Base-by-base conservation (phyloP, 2,329 filamentous ascomycete species). In the Hypoxylon sp. region DNA sequence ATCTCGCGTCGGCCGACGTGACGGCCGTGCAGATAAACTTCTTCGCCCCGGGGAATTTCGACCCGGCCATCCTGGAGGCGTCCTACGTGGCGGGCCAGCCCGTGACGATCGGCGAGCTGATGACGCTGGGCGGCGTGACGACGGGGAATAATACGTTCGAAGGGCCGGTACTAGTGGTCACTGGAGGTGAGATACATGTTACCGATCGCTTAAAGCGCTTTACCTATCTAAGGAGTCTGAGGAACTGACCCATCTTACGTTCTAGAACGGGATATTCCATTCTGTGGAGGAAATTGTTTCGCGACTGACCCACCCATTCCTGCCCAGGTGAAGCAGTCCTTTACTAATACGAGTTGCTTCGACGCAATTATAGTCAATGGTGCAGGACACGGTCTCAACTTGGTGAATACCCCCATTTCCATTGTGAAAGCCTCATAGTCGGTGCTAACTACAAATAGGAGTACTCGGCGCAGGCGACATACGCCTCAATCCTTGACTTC, bases 251-350 rank as follows among this genome's bases (percentile, higher is more conserved):
- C 35, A 17, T 1, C n/a, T 27, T 51, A 2, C 13, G 5, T 13
- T 51, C 20, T 37, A 84, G 83, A 83, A 20, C 76, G 77, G 11
- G 85, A 89, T 54, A 64, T 85, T 10, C 84, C 86, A 5, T 91
- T 88, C 77, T 91, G 90, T 66, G 89, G 89, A 2, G 87, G 88
- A 27, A 85, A 91, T 77, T 91, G 89, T 79, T 74, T 81, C 2
- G 80, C 84, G 0, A 80, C 79, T 13, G 71, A 77, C 44, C 76
- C 82, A 88, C 48, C 83, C 85, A 1, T 83, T 81, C 10, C 75
- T 76, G 57, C 53, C 17, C 44, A 61, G 22, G 84, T 83, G 0
- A 75, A 72, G 56, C 56, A 69, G 48, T 78, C 78, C 31, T 87
- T 88, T 72, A 79, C 81, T 1, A 79, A 84, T 13, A 81, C 85